These are phyloP conservation scores for Plasmodium coatneyi DNA, from an alignment of 169 alveolate species.

Conservation along the genomic window DNA sequence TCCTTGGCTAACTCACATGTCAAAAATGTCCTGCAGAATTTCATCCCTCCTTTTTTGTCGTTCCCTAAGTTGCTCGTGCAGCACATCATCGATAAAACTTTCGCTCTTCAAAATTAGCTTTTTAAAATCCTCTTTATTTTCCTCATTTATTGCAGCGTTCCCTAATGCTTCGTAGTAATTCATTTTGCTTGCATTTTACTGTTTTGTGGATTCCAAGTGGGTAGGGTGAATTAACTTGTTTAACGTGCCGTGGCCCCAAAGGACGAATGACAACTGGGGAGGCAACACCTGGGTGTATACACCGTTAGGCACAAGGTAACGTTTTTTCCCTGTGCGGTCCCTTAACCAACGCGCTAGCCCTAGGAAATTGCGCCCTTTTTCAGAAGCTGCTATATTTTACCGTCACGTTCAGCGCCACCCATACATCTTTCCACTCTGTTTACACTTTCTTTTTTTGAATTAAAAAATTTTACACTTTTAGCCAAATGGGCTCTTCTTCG, in stretches of 20 bases:
- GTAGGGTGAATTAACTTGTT: neutral
- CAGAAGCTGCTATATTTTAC: neutral
- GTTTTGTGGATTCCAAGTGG: neutral
- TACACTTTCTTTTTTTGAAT: neutral
- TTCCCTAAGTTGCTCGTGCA: slow-evolving; percentile 58
- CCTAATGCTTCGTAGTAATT: slow-evolving; percentile 51
- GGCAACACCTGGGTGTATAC: neutral
- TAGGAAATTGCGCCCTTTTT: neutral
- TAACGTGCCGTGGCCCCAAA: neutral
- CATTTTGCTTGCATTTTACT: slow-evolving; percentile 31
- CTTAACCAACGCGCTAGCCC: neutral
- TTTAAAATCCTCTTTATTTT: slow-evolving; percentile 43
- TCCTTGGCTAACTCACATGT: slow-evolving; percentile 29
- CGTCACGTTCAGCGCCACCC: neutral
- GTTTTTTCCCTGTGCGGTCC: neutral
- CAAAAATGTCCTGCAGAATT: slow-evolving; percentile 72
- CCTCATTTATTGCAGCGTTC: slow-evolving; percentile 59
- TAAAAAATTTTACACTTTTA: neutral
- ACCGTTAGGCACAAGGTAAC: neutral
- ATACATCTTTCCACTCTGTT: neutral
- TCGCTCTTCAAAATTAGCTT: slow-evolving; percentile 71
- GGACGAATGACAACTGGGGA: neutral
- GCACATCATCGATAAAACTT: slow-evolving; percentile 70
- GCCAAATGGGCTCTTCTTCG: neutral
- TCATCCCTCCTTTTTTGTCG: slow-evolving; percentile 73